These are phyloP conservation scores for Colletotrichum paranaense DNA, from an alignment of 2,329 filamentous ascomycete species.

Conservation along the genomic window DNA sequence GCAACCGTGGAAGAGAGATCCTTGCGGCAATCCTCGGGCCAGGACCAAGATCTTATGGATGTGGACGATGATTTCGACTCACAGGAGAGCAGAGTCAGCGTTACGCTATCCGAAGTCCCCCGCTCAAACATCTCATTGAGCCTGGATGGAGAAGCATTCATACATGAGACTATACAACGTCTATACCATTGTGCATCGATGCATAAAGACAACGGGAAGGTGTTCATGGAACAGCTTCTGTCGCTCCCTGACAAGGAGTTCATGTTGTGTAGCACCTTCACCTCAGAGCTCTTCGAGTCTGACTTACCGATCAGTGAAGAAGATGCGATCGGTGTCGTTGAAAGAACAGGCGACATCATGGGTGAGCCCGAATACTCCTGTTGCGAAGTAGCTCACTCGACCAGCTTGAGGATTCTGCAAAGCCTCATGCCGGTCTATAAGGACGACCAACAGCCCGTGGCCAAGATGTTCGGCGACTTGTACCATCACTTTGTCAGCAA, in stretches of 20 bases:
- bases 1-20: slow-evolving; percentile 45
- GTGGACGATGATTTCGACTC: slow-evolving; percentile 74
- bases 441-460: slow-evolving; percentile 56
- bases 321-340: slow-evolving; percentile 59
- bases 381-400: slow-evolving; percentile 78
- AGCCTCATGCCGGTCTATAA: slow-evolving; percentile 74
- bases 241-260: slow-evolving; percentile 64
- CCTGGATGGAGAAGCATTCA: slow-evolving; percentile 58
- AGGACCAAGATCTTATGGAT: slow-evolving; percentile 70
- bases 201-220: slow-evolving; percentile 54
- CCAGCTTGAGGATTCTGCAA: slow-evolving; percentile 76
- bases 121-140: slow-evolving; percentile 56
- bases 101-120: slow-evolving; percentile 54
- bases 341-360: slow-evolving; percentile 63
- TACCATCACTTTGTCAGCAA: slow-evolving; percentile 82
- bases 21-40: slow-evolving; percentile 45
- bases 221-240: slow-evolving; percentile 64
- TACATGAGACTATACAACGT: slow-evolving; percentile 57
- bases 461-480: slow-evolving; percentile 70
- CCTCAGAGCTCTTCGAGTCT: slow-evolving; percentile 64
- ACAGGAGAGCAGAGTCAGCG: slow-evolving; percentile 62
- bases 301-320: slow-evolving; percentile 62
- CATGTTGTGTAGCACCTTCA: slow-evolving; percentile 60
- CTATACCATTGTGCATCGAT: slow-evolving; percentile 58
- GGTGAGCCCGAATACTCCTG: slow-evolving; percentile 71